Evolutionary conservation across 345 rosid genomes (phyloP).

Genomic region (Brassica rapa): DNA sequence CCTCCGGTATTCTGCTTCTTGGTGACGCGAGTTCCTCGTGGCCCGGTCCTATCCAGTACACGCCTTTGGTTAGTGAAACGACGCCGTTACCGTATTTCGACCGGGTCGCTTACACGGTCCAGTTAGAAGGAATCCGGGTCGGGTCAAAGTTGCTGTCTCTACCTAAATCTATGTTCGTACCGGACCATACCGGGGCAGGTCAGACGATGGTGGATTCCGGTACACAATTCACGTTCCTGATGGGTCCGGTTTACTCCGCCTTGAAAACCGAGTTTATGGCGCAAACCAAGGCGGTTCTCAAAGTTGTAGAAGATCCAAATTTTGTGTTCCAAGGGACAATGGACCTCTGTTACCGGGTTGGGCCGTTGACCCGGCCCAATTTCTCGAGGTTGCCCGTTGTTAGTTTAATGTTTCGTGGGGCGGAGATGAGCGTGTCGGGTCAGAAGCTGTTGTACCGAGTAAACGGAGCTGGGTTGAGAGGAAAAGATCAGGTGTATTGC

Average conservation of each 20-base stretch:
- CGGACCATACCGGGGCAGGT: constrained; percentile 87
- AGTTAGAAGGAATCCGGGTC: constrained; percentile 66
- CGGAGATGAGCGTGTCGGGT: constrained; percentile 70
- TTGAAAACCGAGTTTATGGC: constrained; percentile 52
- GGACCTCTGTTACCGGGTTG: constrained; percentile 61
- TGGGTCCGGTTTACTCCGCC: constrained; percentile 68
- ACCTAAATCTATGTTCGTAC: constrained; percentile 56
- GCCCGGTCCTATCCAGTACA: constrained; percentile 57
- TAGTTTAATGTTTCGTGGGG: constrained; percentile 59
- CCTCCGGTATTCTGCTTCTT: constrained; percentile 65
- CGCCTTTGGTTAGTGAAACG: constrained; percentile 57
- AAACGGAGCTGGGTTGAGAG: constrained; percentile 56
- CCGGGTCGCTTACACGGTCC: constrained; percentile 71
- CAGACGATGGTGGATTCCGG: constrained; percentile 87
- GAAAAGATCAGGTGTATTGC: constrained; percentile 64
- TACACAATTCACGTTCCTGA: constrained; percentile 67
- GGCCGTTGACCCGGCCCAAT: constrained; percentile 18
- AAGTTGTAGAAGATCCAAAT: constrained; percentile 50
- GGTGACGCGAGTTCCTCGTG: constrained; percentile 57
- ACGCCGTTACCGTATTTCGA: constrained; percentile 70
- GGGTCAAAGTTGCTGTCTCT: constrained; percentile 45
- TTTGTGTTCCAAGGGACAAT: constrained; percentile 78
- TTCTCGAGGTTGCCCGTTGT: constrained; percentile 51
- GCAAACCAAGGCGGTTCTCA: constrained; percentile 52
- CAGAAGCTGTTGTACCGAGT: constrained; percentile 59